Evolutionary conservation across 768 basidiomycete species (phyloP).

Genomic region (Boletus edulis): DNA sequence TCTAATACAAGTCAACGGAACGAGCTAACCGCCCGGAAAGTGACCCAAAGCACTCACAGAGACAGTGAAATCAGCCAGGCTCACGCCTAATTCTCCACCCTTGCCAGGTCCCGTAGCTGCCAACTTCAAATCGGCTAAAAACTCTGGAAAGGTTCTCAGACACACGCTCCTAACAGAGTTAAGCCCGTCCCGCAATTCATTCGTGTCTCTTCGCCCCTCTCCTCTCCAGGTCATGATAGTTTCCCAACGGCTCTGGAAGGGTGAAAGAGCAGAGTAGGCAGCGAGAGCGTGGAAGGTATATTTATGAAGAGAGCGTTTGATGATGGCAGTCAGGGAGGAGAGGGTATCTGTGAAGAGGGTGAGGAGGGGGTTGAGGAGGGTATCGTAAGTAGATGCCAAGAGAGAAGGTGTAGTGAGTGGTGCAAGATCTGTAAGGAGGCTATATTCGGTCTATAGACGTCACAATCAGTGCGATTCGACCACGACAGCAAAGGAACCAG

Average conservation of each 20-base stretch:
- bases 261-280: slow-evolving; percentile 57
- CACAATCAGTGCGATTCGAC: neutral
- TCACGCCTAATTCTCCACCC: slow-evolving; percentile 59
- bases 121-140: slow-evolving; percentile 73
- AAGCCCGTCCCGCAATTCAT: slow-evolving; percentile 72
- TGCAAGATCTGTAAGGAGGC: slow-evolving; percentile 58
- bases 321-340: slow-evolving; percentile 57
- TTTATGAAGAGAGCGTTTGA: slow-evolving; percentile 76
- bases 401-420: slow-evolving; percentile 52
- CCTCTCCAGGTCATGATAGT: slow-evolving; percentile 54
- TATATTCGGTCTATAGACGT: slow-evolving; percentile 59
- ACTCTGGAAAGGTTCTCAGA: slow-evolving; percentile 81
- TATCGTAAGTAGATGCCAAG: slow-evolving; percentile 56
- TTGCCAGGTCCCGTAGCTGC: slow-evolving; percentile 48
- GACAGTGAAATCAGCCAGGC: slow-evolving; percentile 58
- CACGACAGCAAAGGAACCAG: slow-evolving; percentile 10
- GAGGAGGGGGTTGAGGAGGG: slow-evolving; percentile 64
- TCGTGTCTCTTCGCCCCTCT: slow-evolving; percentile 44
- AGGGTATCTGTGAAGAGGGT: slow-evolving; percentile 65
- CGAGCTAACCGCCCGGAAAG: neutral
- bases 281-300: slow-evolving; percentile 79
- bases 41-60: slow-evolving; percentile 39
- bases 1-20: slow-evolving; percentile 38
- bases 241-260: slow-evolving; percentile 65
- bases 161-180: slow-evolving; percentile 65